Base-by-base conservation (phyloP, 441 rosid genomes). In the Populus trichocarpa region DNA sequence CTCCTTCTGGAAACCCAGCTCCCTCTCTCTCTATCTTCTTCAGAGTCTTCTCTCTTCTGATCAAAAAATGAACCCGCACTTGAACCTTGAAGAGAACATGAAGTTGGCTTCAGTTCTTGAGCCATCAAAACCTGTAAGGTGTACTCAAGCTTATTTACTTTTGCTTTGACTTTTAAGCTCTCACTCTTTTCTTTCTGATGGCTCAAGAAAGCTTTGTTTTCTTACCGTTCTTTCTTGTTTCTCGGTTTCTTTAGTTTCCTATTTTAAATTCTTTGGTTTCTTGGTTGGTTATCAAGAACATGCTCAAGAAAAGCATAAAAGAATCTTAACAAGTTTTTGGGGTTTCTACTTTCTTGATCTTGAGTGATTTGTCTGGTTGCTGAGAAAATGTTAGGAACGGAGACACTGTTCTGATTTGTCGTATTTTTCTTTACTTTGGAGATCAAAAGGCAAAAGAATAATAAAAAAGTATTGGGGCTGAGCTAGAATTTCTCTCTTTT, bases 71-170 rank as follows among this genome's bases (percentile, higher is more conserved):
- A 93, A 90, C 82, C 88, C 98, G 2, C 93, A 90, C 85, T 84
- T 93, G 83, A 93, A 92, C 75, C 97, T 93, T 28, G 96, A 93
- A 79, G 99, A 95, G 87, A 97, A 97, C 10, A 95, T 95, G 80
- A 84, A 97, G 92, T 92, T 95, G 99, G 97, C 96, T 80, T 92
- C 99, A 53, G 93, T 95, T 79, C 93, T 95, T 71, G 97, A 95
- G 84, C 95, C 99, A 16, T 92, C 99, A 67, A 95, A 93, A 83
- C 73, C 94, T 7, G 99, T 95, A 72, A 90, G 91, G 85, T 2
- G 5, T 69, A 1, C 50, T 28, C 16, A 20, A 10, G 2, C 40
- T 22, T 36, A 23, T 30, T 8, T 30, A 3, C 40, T 20, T 36
- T 40, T 12, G 2, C 25, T 64, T 13, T 23, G 18, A 22, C 53